Evolutionary conservation across 495 filamentous ascomycete genomes (phyloP).

Genomic region (Penicillium angulare): DNA sequence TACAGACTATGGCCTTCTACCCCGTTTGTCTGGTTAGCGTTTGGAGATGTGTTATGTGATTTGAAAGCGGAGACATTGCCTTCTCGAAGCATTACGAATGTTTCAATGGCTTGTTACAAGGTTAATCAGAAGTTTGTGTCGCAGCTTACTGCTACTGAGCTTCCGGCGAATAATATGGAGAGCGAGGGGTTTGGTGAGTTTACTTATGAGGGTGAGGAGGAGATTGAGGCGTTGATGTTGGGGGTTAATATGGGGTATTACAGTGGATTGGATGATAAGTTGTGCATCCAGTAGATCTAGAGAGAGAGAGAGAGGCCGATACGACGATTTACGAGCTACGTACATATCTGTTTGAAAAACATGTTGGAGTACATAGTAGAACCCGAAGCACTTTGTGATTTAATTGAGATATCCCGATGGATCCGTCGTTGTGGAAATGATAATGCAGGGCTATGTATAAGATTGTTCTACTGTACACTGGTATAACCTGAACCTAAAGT

Average conservation of each 20-base stretch:
- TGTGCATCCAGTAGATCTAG: not conserved
- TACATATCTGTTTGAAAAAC: not conserved
- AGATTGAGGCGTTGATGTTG: slow-evolving; percentile 25
- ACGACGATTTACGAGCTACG: too few species aligned
- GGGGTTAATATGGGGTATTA: not conserved
- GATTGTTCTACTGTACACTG: too few species aligned
- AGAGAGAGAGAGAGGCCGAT: not conserved
- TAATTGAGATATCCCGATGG: too few species aligned
- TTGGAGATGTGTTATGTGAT: slow-evolving; percentile 59
- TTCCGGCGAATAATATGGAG: not conserved
- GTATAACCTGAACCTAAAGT: too few species aligned
- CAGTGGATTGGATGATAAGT: slow-evolving; percentile 12
- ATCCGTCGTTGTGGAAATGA: too few species aligned
- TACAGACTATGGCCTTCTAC: slow-evolving; percentile 47
- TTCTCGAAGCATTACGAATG: slow-evolving; percentile 26
- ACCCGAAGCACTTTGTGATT: too few species aligned
- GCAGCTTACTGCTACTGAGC: slow-evolving; percentile 21
- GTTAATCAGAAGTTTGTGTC: slow-evolving; percentile 34
- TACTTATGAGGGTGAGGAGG: slow-evolving; percentile 35
- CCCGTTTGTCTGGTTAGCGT: slow-evolving; percentile 56
- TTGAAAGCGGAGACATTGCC: slow-evolving; percentile 54
- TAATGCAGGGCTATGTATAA: too few species aligned
- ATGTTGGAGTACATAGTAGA: too few species aligned
- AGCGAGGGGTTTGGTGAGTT: slow-evolving; percentile 20
- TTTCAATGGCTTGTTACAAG: slow-evolving; percentile 30